Conservation (phyloP, 495 filamentous ascomycete genomes). For the Bombardia bombarda region DNA sequence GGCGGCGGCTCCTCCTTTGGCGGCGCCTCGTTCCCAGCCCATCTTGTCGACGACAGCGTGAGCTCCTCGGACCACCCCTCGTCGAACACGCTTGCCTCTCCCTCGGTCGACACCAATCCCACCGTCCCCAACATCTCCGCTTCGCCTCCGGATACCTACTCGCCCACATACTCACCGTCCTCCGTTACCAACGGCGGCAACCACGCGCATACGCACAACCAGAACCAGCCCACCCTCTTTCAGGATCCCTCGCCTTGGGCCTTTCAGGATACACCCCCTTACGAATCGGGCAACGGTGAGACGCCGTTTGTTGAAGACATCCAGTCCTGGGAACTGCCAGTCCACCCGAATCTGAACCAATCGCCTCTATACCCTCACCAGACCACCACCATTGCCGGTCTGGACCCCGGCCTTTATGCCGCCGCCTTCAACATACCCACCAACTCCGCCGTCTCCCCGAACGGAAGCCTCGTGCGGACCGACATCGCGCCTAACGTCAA, state of each 20-base stretch:
- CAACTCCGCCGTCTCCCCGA: not conserved
- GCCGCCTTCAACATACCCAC: not conserved
- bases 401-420: conserved; percentile 6
- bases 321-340: conserved; percentile 23
- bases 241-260: conserved; percentile 26
- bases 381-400: conserved; percentile 9
- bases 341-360: conserved; percentile 18
- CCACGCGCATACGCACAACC: too few relatives aligned
- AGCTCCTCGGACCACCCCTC: too few relatives aligned
- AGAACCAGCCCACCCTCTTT: conserved; percentile 24
- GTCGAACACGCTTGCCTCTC: too few relatives aligned
- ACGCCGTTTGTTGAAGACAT: conserved; percentile 7
- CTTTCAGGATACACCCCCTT: conserved; percentile 38
- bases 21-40: not conserved
- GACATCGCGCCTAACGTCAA: conserved; percentile 14
- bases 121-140: too few relatives aligned
- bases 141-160: conserved; percentile 13
- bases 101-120: conserved; percentile 10
- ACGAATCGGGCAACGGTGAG: conserved; percentile 23
- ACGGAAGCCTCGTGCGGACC: conserved; percentile 7
- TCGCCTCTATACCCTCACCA: conserved; percentile 8
- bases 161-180: conserved; percentile 20
- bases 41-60: conserved; percentile 4
- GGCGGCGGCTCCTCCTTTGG: not conserved
- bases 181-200: too few relatives aligned